Evolutionary conservation across 257 asterid genomes (phyloP), one percentile per base, ranked within the genome.

Genomic region (Solanum sparsipilum): DNA sequence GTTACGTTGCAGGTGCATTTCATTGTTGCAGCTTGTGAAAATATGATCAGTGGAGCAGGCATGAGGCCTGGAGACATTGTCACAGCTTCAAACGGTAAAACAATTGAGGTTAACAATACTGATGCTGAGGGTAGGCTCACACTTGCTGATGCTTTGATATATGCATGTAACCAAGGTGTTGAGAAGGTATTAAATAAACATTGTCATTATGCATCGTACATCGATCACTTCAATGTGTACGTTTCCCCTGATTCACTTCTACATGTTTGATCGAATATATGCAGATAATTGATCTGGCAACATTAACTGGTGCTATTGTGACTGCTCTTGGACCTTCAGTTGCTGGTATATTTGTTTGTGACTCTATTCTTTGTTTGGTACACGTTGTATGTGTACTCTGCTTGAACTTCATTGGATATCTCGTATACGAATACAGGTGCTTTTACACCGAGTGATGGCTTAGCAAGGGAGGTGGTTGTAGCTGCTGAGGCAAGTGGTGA

Each of bases 121-220:
- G 99, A 97, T 91, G 99, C 99, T 38, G 99, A 97, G 93, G 99
- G 99, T 39, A 90, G 99, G 86, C 99, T 97, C 31, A 97, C 99
- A 36, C 97, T 97, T 87, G 99, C 99, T 8, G 99, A 97, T 91
- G 99, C 99, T 82, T 92, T 97, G 92, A 93, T 97, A 34, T 97
- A 97, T 89, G 97, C 99, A 84, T 95, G 99, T 89, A 94, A 95
- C 91, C 99, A 96, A 93, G 99, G 99, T 48, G 98, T 90, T 34
- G 99, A 95, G 34, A 97, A 97, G 99, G 98, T 97, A 48, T 15
- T 15, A 48, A 15, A 15, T 48, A 16, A 39, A 39, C 48, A 32
- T 79, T 72, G 58, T n/a, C 16, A 27, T 58, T n/a, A 20, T 13
- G 38, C 75, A 56, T 46, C 13, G 38, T 20, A 0, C 67, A 56